A percentile compares a stretch with the other conserved stretches of the same genome.
These are phyloP conservation scores for Rubia occidens DNA, from an alignment of 305 asterid species.

Conservation along the genomic window DNA sequence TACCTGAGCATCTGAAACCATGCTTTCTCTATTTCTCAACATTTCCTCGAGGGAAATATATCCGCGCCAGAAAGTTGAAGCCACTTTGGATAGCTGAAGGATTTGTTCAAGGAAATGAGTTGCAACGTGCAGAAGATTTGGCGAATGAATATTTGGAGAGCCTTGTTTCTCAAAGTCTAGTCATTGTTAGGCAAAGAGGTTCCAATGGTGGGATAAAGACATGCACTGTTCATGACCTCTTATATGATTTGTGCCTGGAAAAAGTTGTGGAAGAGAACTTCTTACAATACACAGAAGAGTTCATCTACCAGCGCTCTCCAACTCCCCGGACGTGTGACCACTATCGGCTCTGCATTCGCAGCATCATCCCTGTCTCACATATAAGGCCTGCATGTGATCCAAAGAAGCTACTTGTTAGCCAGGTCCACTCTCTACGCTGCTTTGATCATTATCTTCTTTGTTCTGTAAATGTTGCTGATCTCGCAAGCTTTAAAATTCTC, in stretches of 20 bases:
- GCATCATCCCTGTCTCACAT: not conserved
- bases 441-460: not conserved
- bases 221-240: slow-evolving; percentile 4
- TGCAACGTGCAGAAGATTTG: slow-evolving; percentile 3
- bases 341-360: not conserved
- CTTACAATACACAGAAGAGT: not conserved
- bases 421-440: not conserved
- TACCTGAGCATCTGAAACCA: slow-evolving; percentile 10
- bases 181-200: not conserved
- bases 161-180: slow-evolving; percentile 5
- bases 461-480: not conserved
- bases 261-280: slow-evolving; percentile 10
- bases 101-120: not conserved
- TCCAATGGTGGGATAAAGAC: slow-evolving; percentile 4
- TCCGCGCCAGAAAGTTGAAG: not conserved
- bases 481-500: not conserved
- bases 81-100: slow-evolving; percentile 22
- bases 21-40: slow-evolving; percentile 15
- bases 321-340: not conserved
- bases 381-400: not conserved
- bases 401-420: not conserved
- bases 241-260: slow-evolving; percentile 9
- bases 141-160: slow-evolving; percentile 9
- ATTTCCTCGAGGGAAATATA: slow-evolving; percentile 1
- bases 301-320: not conserved